These are phyloP conservation scores for Rhododendron ferrugineum DNA, from an alignment of 148 eudicot species.

Conservation along the genomic window DNA sequence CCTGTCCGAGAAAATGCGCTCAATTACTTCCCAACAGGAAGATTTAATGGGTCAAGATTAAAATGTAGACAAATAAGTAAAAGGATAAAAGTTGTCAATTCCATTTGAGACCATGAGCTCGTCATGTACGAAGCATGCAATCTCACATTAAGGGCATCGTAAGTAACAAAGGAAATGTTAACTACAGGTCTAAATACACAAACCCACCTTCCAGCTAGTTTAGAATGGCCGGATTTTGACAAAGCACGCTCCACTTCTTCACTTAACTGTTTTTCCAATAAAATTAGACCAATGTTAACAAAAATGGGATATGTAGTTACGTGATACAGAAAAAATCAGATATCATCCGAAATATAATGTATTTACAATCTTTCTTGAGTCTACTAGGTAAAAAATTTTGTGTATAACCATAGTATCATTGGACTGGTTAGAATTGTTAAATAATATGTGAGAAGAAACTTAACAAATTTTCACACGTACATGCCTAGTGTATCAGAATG, in stretches of 20 bases:
- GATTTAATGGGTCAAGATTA: background rate
- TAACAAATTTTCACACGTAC: too few species aligned
- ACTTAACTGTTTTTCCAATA: conserved; percentile 26
- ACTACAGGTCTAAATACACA: background rate
- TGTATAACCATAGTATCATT: too few species aligned
- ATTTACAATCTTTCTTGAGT: background rate
- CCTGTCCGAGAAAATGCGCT: too few species aligned
- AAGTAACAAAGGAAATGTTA: too few species aligned
- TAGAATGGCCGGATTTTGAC: conserved; percentile 25
- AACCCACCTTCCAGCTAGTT: conserved; percentile 19
- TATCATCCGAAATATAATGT: background rate
- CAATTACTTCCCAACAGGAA: background rate
- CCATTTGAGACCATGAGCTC: too few species aligned
- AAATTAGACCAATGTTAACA: background rate
- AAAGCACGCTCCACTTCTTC: conserved; percentile 43
- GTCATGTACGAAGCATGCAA: too few species aligned
- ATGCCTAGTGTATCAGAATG: background rate
- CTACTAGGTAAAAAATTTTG: background rate
- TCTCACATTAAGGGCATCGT: too few species aligned
- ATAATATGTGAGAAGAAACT: background rate
- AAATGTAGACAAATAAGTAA: too few species aligned
- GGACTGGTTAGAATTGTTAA: background rate
- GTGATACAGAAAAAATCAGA: too few species aligned
- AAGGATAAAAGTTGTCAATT: too few species aligned
- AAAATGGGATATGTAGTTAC: background rate